A percentile compares a stretch with the other conserved stretches of the same genome.
These are phyloP conservation scores for Mycosphaerella arachidis DNA, from an alignment of 2,329 filamentous ascomycete genomes.

Conservation along the genomic window DNA sequence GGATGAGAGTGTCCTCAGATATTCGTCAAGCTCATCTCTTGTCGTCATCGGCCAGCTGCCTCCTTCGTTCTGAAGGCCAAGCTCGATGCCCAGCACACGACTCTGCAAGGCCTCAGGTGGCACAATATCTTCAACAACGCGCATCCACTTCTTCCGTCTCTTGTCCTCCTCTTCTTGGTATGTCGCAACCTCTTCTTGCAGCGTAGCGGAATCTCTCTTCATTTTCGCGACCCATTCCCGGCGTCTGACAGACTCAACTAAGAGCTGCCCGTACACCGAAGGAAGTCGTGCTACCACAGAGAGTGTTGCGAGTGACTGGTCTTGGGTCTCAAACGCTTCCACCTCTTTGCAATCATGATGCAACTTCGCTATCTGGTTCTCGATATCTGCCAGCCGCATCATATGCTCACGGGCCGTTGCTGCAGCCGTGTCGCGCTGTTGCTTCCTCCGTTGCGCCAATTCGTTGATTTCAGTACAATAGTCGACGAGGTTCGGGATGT, in stretches of 20 bases:
- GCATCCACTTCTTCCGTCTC: slow-evolving; percentile 84
- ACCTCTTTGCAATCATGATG: slow-evolving; percentile 68
- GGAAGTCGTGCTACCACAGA: slow-evolving; percentile 78
- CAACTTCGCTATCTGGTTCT: slow-evolving; percentile 66
- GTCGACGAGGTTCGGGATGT: slow-evolving; percentile 57
- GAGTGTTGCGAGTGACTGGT: slow-evolving; percentile 75
- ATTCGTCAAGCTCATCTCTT: slow-evolving; percentile 71
- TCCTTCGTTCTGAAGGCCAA: slow-evolving; percentile 77
- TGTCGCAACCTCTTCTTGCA: slow-evolving; percentile 88
- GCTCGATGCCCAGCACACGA: slow-evolving; percentile 67
- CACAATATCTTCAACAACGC: slow-evolving; percentile 71
- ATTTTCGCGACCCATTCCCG: slow-evolving; percentile 92
- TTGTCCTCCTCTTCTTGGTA: slow-evolving; percentile 92
- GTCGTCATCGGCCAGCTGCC: slow-evolving; percentile 73
- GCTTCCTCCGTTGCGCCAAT: slow-evolving; percentile 48
- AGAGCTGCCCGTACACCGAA: slow-evolving; percentile 81
- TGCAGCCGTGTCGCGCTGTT: slow-evolving; percentile 65
- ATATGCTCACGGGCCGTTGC: slow-evolving; percentile 67
- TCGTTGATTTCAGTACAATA: slow-evolving; percentile 55
- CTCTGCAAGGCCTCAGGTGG: slow-evolving; percentile 63
- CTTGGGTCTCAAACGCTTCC: slow-evolving; percentile 68
- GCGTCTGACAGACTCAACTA: slow-evolving; percentile 78
- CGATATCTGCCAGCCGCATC: slow-evolving; percentile 75
- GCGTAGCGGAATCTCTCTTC: slow-evolving; percentile 74
- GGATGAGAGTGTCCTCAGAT: slow-evolving; percentile 61